These are phyloP conservation scores for Myxozyma udenii DNA, from an alignment of 805 yeast species.

Conservation along the genomic window DNA sequence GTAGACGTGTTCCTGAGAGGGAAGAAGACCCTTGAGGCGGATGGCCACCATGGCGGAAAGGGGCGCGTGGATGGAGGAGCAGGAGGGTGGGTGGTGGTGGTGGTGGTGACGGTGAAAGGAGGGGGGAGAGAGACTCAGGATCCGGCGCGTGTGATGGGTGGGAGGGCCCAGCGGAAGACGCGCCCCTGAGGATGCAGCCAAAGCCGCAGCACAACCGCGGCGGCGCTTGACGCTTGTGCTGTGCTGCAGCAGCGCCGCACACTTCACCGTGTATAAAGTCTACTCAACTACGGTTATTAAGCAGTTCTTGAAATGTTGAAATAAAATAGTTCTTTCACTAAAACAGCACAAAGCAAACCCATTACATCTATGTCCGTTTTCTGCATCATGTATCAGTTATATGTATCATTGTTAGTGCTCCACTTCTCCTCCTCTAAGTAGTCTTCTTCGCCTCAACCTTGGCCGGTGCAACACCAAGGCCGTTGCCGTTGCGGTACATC, in stretches of 20 bases:
- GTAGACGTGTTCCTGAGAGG: conserved; percentile 9
- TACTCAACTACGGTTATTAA: too few relatives aligned
- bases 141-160: neutral
- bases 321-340: too few relatives aligned
- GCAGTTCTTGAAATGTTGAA: too few relatives aligned
- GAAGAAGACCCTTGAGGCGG: conserved; percentile 1
- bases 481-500: conserved; percentile 74
- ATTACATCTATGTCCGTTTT: too few relatives aligned
- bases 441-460: conserved; percentile 13
- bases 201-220: neutral
- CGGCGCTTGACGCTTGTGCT: conserved; percentile 1
- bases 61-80: neutral
- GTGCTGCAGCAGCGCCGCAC: conserved; percentile 11
- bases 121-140: neutral
- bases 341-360: too few relatives aligned
- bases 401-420: too few relatives aligned
- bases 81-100: neutral
- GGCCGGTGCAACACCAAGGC: conserved; percentile 44
- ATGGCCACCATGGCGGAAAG: neutral
- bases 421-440: conserved; percentile 7
- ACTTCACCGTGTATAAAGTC: too few relatives aligned
- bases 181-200: too few relatives aligned
- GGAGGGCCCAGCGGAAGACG: too few relatives aligned
- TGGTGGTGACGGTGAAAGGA: neutral
- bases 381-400: too few relatives aligned